These are phyloP conservation scores for Sarcomyxa edulis DNA, from an alignment of 768 basidiomycete genomes.

Conservation along the genomic window DNA sequence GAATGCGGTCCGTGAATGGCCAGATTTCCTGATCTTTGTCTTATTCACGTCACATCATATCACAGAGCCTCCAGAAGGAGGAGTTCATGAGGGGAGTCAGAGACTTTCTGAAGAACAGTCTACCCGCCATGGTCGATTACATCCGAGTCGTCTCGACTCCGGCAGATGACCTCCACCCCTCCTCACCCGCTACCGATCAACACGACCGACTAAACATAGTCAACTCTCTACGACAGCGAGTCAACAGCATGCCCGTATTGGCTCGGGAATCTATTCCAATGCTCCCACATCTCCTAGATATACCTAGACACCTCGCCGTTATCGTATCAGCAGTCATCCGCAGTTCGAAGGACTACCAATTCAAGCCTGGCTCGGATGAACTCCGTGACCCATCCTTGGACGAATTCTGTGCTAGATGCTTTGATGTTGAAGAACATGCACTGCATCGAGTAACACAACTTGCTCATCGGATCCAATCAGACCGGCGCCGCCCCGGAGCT, in stretches of 20 bases:
- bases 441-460: conserved; percentile 62
- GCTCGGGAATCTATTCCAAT: conserved; percentile 67
- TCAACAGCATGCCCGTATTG: conserved; percentile 48
- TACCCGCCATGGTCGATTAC: conserved; percentile 75
- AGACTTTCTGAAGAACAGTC: conserved; percentile 61
- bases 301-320: conserved; percentile 73
- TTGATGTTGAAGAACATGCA: conserved; percentile 67
- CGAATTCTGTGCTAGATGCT: conserved; percentile 56
- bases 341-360: conserved; percentile 40
- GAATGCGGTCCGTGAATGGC: conserved; percentile 48
- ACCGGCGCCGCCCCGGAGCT: conserved; percentile 12
- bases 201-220: conserved; percentile 50
- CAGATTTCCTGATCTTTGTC: no score
- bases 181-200: conserved; percentile 27
- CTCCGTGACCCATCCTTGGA: conserved; percentile 37
- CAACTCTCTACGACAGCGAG: conserved; percentile 54
- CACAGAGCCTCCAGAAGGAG: conserved; percentile 70
- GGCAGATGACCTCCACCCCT: conserved; percentile 20
- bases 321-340: conserved; percentile 75
- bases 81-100: conserved; percentile 78
- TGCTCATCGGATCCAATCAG: conserved; percentile 32
- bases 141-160: conserved; percentile 67
- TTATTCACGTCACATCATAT: no score
- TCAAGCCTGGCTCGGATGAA: conserved; percentile 24
- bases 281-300: conserved; percentile 71